Evolutionary conservation across 2,329 filamentous ascomycete genomes (phyloP), one percentile per base, ranked within the genome.

Genomic region (Sarocladiaceae sp.): DNA sequence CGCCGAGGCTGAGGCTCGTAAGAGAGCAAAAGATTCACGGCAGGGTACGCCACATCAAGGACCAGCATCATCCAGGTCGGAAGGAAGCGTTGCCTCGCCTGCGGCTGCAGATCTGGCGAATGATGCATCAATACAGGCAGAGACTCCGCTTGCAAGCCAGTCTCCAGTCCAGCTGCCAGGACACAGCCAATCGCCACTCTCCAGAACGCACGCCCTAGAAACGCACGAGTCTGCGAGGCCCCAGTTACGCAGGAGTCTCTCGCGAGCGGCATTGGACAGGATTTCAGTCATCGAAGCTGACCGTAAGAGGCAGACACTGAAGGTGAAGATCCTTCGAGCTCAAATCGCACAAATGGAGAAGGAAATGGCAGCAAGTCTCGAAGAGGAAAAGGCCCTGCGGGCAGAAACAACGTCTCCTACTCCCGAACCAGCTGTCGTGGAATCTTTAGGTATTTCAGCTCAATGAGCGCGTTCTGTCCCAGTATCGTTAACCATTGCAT

Each of bases 1-100:
- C 53, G 76, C 76, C 2, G 71, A 78, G 51, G 73, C 73, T 13
- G 76, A 81, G 56, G 76, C 76, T 9, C 74, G 70, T 52, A 72
- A 72, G 54, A 73, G 67, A 52, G 61, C 64, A 37, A 70, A 66
- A 48, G 52, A 47, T 21, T 62, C 58, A 12, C 55, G 50, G 33
- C 58, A 43, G 23, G 40, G 40, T 13, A 43, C 40, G 3, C 40
- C 40, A 7, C 40, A 32, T 13, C 26, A 43, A 23, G n/a, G 26
- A 11, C 27, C 40, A 6, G 16, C 19, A 12, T 18, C 6, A 7
- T 21, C 13, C 10, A 43, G 19, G 12, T 33, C 40, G 9, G 40
- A 43, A 5, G 26, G 16, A 9, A 60, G 52, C 31, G 51, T 44
- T 6, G 58, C 6, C n/a, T 43, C 29, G 9, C 40, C 40, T n/a